phyloP scores from a whole-genome alignment of 441 rosid species.

The Gossypium trilobum region DNA sequence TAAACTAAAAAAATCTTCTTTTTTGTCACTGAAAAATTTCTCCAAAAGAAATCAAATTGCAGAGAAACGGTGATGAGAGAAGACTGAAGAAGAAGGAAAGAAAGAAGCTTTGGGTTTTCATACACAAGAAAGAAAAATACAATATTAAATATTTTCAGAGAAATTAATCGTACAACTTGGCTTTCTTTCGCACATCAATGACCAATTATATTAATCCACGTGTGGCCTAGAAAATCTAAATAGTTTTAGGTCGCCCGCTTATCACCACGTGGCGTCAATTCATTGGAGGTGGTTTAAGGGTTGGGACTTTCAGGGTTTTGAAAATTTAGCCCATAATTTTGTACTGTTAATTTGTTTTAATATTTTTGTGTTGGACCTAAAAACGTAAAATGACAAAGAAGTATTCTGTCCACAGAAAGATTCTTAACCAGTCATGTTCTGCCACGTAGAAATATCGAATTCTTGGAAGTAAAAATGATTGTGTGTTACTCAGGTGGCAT shows the following conservation, averaged over 20 bases:
- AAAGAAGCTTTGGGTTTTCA: conserved; percentile 14
- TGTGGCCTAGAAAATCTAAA: neutral
- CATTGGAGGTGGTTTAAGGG: conserved; percentile 6
- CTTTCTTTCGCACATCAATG: neutral
- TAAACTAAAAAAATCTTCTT: neutral
- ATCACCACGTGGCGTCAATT: neutral
- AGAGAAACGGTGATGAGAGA: neutral
- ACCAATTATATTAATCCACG: conserved; percentile 18
- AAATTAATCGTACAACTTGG: neutral
- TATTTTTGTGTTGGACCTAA: neutral
- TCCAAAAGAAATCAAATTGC: neutral
- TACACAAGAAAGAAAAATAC: neutral
- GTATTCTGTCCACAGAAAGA: conserved; percentile 9
- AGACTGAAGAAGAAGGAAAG: neutral
- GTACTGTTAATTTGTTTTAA: conserved; percentile 6
- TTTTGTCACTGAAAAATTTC: neutral
- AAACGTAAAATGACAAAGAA: neutral
- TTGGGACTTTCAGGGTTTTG: neutral
- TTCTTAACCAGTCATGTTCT: neutral
- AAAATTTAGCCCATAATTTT: neutral
- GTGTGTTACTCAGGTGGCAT: neutral
- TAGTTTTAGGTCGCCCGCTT: neutral
- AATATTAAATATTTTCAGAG: conserved; percentile 16
- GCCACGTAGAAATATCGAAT: conserved; percentile 11
- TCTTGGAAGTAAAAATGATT: neutral